Base-by-base conservation (phyloP, 495 filamentous ascomycete species). In the Aspergillus ostianus region DNA sequence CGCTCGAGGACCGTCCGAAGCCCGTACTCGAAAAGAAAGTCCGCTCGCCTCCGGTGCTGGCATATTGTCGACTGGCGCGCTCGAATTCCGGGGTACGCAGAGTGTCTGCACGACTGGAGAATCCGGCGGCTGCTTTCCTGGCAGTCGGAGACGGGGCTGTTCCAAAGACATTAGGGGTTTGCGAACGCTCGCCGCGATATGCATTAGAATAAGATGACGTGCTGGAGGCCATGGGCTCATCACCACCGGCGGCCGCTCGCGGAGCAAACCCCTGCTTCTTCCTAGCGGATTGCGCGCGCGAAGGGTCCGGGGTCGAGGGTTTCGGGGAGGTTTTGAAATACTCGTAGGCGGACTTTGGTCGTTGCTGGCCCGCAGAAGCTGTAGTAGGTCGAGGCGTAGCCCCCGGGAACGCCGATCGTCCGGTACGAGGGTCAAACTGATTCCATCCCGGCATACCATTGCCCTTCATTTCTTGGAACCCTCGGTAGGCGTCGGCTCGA, bases 381-480 rank as follows among this genome's bases (percentile, higher is more conserved):
- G 65, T 59, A 60, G 67, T 75, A 54, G 73, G 76, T 58, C 64
- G 67, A 15, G 74, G 70, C 23, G 60, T 61, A 20, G 61, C 58
- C 27, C 66, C 65, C 26, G 68, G 36, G 49, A 65, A 56, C 7
- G 64, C 64, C 53, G 72, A 54, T 46, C 67, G 70, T 49, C 74
- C 76, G 17, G 72, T 75, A 15, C 63, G 57, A 53, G 77, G 77
- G 61, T 78, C 75, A 57, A 78, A 80, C 9, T 65, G 61, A 12
- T 71, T 68, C 76, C 76, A 80, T 13, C 72, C 72, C 32, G 62
- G 53, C 49, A 60, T 56, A 48, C 59, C 61, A 46, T 66, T 64
- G 21, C 72, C 76, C 65, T 81, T 83, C 85, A 93, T 89, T n/a
- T 83, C 81, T 62, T 89, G 81, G 78, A 88, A 94, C 3, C 87